A percentile compares a stretch with the other conserved stretches of the same genome.
These are phyloP conservation scores for Drechslera avenae DNA, from an alignment of 2,329 filamentous ascomycete genomes.

Conservation along the genomic window DNA sequence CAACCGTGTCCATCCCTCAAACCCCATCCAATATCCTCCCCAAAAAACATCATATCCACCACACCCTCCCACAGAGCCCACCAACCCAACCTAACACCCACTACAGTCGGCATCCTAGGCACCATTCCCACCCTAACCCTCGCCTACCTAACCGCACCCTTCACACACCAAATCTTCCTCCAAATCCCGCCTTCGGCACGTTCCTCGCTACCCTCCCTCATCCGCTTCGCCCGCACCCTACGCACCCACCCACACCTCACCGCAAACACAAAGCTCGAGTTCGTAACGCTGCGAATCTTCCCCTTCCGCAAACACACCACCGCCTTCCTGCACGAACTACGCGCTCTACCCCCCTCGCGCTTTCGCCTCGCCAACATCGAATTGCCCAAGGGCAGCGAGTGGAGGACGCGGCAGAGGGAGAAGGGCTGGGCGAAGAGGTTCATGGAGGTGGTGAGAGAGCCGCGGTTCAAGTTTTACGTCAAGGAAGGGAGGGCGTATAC, in stretches of 20 bases:
- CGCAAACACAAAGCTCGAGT: constrained; percentile 39
- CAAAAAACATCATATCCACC: too few species aligned
- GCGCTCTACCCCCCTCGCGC: constrained; percentile 33
- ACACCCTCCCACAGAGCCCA: too few species aligned
- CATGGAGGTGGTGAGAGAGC: constrained; percentile 35
- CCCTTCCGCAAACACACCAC: constrained; percentile 40
- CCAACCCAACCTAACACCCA: not conserved
- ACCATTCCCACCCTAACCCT: constrained; percentile 41
- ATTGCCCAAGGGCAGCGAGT: constrained; percentile 29
- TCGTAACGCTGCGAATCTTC: constrained; percentile 44
- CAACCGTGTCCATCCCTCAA: fast-evolving
- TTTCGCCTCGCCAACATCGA: constrained; percentile 44
- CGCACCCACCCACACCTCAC: constrained; percentile 20
- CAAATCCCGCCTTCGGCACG: constrained; percentile 39
- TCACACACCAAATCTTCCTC: constrained; percentile 41
- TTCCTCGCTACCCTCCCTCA: constrained; percentile 30
- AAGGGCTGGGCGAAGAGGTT: constrained; percentile 26
- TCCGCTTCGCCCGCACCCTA: constrained; percentile 28
- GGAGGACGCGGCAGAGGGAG: constrained; percentile 24
- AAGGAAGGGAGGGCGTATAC: constrained; percentile 41
- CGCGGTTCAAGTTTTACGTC: constrained; percentile 44
- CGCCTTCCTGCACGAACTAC: constrained; percentile 38
- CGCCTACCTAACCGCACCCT: constrained; percentile 46
- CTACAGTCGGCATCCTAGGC: constrained; percentile 35
- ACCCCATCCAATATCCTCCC: not conserved